phyloP scores from a whole-genome alignment of 768 basidiomycete genomes.

The Serendipita indica region DNA sequence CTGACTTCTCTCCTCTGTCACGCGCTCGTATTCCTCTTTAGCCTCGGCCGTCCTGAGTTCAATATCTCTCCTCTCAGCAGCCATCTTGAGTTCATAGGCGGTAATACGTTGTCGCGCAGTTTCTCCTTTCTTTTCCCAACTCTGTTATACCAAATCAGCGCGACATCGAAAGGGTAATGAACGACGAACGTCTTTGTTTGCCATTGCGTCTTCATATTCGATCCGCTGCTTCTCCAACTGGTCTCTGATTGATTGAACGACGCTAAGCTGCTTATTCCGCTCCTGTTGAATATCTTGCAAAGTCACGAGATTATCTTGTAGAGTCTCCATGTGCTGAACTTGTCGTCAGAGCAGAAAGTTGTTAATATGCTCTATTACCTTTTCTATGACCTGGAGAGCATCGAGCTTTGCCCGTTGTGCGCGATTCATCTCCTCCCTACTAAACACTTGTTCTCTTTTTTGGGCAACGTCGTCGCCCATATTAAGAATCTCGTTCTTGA shows the following conservation, averaged over 20 bases:
- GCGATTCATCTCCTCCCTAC: neutral
- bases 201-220: neutral
- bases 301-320: neutral
- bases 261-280: neutral
- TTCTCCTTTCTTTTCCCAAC: constrained; percentile 5
- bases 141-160: neutral
- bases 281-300: neutral
- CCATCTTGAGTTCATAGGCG: neutral
- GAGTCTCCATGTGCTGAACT: neutral
- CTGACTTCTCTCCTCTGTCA: neutral
- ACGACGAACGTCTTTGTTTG: constrained; percentile 1
- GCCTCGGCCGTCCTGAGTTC: neutral
- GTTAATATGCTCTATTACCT: no score
- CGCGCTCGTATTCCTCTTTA: neutral
- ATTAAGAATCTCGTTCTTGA: neutral
- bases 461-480: neutral
- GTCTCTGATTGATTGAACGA: constrained; percentile 1
- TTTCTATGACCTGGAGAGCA: neutral
- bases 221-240: neutral
- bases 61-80: neutral
- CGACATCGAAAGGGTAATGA: neutral
- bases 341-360: no score
- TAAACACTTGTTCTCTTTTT: neutral
- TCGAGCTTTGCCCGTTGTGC: neutral
- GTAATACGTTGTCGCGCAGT: neutral